Percentiles rank a stretch among this genome's conserved stretches.
These are phyloP conservation scores for Xylaria hypoxylon DNA, from an alignment of 2,329 filamentous ascomycete species.

Conservation along the genomic window DNA sequence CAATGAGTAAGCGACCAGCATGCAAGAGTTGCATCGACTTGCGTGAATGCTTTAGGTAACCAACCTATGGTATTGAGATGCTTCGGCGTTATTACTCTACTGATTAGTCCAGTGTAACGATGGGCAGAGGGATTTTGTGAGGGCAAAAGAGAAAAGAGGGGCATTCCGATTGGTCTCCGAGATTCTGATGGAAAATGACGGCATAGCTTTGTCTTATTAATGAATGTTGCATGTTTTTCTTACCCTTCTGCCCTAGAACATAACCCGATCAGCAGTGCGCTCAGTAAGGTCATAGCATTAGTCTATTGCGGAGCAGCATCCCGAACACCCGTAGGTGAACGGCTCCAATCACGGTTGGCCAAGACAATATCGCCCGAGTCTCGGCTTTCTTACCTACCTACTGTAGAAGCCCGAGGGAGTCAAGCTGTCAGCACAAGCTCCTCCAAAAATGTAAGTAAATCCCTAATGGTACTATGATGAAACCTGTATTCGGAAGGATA, in stretches of 20 bases:
- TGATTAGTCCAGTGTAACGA: not conserved
- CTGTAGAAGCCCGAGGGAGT: too few relatives aligned
- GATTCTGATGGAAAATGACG: conserved; percentile 1
- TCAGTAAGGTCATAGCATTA: not conserved
- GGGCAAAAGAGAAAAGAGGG: not conserved
- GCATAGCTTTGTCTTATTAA: not conserved
- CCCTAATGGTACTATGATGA: not conserved
- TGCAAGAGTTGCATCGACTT: conserved; percentile 1
- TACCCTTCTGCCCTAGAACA: not conserved
- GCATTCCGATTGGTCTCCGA: conserved; percentile 1
- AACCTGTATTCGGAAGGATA: not conserved
- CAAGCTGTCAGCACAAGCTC: too few relatives aligned
- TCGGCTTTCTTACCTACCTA: too few relatives aligned
- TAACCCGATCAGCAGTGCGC: not conserved
- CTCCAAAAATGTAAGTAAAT: not conserved
- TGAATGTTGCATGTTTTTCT: not conserved
- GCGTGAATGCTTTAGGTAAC: too few relatives aligned
- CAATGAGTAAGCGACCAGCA: conserved; percentile 10
- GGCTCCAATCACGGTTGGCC: not conserved
- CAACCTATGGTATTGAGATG: too few relatives aligned
- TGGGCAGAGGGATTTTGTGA: conserved; percentile 1
- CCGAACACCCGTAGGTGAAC: not conserved
- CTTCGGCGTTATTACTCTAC: too few relatives aligned
- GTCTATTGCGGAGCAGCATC: not conserved
- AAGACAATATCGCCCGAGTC: not conserved